phyloP scores from a whole-genome alignment of 78 protist genomes.

The Isochrysis galbana region DNA sequence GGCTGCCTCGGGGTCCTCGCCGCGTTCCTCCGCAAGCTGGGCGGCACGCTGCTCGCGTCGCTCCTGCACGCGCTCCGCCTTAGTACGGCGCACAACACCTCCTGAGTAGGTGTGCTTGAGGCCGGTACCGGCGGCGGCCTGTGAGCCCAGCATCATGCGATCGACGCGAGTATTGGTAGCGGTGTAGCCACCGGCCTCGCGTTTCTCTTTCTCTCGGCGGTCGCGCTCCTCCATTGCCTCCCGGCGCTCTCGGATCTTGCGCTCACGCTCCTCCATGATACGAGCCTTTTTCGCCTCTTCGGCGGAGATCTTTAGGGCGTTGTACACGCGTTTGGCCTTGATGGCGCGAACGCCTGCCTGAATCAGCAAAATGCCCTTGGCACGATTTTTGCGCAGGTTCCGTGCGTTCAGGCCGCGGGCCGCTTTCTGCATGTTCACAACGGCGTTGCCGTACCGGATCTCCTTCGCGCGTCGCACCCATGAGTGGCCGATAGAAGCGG shows the following conservation, averaged over 20 bases:
- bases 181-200: not conserved
- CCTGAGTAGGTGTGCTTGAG: not conserved
- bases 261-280: conserved; percentile 5
- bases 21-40: not conserved
- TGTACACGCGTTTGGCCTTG: not conserved
- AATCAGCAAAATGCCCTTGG: not conserved
- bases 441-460: conserved; percentile 3
- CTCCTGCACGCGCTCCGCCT: not conserved
- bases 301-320: not conserved
- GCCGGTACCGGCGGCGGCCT: not conserved
- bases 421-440: not conserved
- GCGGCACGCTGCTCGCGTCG: not conserved
- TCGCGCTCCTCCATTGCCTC: not conserved
- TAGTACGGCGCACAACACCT: not conserved
- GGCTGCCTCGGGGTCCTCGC: not conserved
- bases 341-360: not conserved
- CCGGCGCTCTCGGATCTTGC: not conserved
- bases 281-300: not conserved
- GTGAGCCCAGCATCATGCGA: not conserved
- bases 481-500: not conserved
- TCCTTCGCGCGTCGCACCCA: conserved; percentile 18
- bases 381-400: not conserved
- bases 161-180: not conserved
- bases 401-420: not conserved
- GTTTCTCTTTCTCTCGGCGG: not conserved